Evolutionary conservation across 2,329 filamentous ascomycete genomes (phyloP).

Genomic region (Diaporthe sp.): DNA sequence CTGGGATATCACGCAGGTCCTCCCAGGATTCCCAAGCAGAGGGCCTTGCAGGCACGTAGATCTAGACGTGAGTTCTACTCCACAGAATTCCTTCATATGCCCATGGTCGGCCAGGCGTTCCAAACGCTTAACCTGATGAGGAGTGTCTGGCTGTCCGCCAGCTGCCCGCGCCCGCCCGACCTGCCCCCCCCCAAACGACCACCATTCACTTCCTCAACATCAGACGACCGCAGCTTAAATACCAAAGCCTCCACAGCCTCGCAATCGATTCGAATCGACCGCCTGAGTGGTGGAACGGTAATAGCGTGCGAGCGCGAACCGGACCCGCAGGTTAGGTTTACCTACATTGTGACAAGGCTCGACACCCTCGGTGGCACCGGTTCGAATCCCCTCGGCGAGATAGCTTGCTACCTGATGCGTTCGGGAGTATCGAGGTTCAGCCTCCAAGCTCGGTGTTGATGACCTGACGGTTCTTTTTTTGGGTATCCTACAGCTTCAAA

Average conservation of each 20-base stretch:
- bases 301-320: neutral
- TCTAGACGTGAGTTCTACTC: neutral
- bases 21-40: neutral
- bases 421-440: conserved; percentile 25
- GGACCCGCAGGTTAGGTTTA: conserved; percentile 1
- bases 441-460: conserved; percentile 12
- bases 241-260: neutral
- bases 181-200: neutral
- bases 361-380: neutral
- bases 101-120: too few species aligned
- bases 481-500: neutral
- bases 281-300: neutral
- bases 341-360: conserved; percentile 9
- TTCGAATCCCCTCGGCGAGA: conserved; percentile 13
- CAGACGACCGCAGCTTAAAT: conserved; percentile 3
- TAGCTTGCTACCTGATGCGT: neutral
- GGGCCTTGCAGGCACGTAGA: neutral
- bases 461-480: neutral
- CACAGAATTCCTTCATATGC: neutral
- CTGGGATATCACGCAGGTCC: neutral
- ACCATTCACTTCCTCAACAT: neutral
- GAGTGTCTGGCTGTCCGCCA: neutral
- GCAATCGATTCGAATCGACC: neutral
- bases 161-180: neutral
- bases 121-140: neutral